Base-by-base conservation (phyloP, 768 basidiomycete species). In the Dictyophora rubrovolvata region DNA sequence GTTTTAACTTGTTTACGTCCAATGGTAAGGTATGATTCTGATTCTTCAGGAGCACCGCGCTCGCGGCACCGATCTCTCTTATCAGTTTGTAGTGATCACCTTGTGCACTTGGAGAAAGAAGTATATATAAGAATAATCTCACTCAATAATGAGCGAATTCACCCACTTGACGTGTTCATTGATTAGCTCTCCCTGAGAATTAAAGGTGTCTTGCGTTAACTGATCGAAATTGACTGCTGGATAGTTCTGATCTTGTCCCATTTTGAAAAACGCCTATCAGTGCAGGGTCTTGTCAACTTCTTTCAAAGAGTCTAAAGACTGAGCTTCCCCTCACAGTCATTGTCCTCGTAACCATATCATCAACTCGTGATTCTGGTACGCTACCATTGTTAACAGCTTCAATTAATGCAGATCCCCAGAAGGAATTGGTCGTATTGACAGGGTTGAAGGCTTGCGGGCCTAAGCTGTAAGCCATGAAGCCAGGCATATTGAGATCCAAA, bases 311-410 rank as follows among this genome's bases (percentile, higher is more conserved):
- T 28, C 28, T 2, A n/a, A 4, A 9, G 11, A 28, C n/a, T 5
- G 18, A 7, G 28, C 28, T 17, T 36, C 8, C 17, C 3, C 28
- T 36, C 10, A 53, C 65, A 17, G 66, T 66, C 49, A 72, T 48
- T 33, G 72, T 68, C 23, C 75, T 65, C 65, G 66, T 69, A 70
- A 81, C 84, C 87, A 92, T 91, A 67, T 93, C 90, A 56, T 85
- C 82, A 6, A 88, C 70, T 5, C 88, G 80, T 2, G 75, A 67
- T 62, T 77, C 74, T 0, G 86, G 77, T 54, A 93, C 86, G 1
- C 81, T 84, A 46, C 83, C 84, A 67, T 92, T 87, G 50, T 77
- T 71, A 17, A 93, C 57, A 5, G 57, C 56, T n/a, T 63, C 59
- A 55, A 63, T 52, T 20, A 67, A 55, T n/a, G 59, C 54, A 2